A percentile compares a stretch with the other conserved stretches of the same genome.
phyloP scores from a whole-genome alignment of 345 rosid species.

The Adansonia digitata region DNA sequence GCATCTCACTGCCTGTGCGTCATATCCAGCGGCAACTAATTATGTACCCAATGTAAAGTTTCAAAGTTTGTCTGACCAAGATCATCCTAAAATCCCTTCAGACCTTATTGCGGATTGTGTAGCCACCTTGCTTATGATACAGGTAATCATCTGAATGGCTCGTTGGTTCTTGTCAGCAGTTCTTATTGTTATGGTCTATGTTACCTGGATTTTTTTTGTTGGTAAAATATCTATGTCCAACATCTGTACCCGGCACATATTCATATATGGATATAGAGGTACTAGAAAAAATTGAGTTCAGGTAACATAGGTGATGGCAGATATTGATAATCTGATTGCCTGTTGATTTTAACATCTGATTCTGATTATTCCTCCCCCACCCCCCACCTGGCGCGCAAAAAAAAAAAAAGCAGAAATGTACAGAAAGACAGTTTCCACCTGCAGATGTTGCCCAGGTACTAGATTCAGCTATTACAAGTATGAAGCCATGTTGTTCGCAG shows the following conservation, averaged over 20 bases:
- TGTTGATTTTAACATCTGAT: background rate
- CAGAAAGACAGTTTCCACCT: conserved; percentile 82
- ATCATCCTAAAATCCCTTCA: conserved; percentile 45
- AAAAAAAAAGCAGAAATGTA: conserved; percentile 88
- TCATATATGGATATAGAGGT: too few relatives aligned
- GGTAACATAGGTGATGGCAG: too few relatives aligned
- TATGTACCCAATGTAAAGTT: conserved; percentile 28
- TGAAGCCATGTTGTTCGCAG: conserved; percentile 80
- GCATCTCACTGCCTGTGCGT: conserved; percentile 27
- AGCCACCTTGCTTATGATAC: conserved; percentile 73
- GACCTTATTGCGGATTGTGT: conserved; percentile 63
- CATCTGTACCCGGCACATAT: too few relatives aligned
- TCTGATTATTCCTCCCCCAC: background rate
- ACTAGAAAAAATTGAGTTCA: too few relatives aligned
- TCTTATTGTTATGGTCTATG: background rate
- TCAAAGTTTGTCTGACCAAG: conserved; percentile 27
- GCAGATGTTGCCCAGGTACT: conserved; percentile 87
- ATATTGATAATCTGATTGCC: too few relatives aligned
- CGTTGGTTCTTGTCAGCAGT: background rate
- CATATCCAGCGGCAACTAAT: conserved; percentile 28
- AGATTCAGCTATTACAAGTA: conserved; percentile 67
- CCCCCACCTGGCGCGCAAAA: too few relatives aligned
- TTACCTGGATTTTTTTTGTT: too few relatives aligned
- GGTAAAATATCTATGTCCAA: too few relatives aligned
- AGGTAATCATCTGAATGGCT: conserved; percentile 33